phyloP scores from a whole-genome alignment of 306 rosid species.

The Casuarina equisetifolia region DNA sequence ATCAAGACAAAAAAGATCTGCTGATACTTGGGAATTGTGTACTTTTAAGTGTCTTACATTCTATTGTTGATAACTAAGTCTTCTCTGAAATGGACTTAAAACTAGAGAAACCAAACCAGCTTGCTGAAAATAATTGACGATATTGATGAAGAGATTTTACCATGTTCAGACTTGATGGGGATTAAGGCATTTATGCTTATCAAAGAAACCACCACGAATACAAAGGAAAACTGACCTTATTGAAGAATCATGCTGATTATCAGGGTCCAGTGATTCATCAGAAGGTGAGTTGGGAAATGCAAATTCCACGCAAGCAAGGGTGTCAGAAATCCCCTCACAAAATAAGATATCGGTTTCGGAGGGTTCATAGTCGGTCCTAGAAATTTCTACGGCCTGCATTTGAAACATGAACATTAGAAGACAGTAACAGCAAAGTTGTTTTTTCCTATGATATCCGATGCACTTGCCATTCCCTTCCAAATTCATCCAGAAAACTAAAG shows the following conservation, averaged over 20 bases:
- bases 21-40: not conserved
- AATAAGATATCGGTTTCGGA: conserved; percentile 69
- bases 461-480: conserved; percentile 21
- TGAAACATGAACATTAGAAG: conserved; percentile 17
- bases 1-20: not conserved
- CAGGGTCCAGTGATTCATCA: conserved; percentile 38
- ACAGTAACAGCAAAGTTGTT: not conserved
- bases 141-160: conserved; percentile 8
- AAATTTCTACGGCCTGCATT: conserved; percentile 70
- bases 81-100: not conserved
- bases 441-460: not conserved
- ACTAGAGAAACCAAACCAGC: not conserved
- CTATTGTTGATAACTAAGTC: not conserved
- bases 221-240: conserved; percentile 42
- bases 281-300: conserved; percentile 40
- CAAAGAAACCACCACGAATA: not conserved
- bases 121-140: not conserved
- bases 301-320: conserved; percentile 61
- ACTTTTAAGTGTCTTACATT: not conserved
- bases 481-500: conserved; percentile 6
- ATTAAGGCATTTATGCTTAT: not conserved
- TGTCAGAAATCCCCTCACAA: conserved; percentile 71
- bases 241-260: conserved; percentile 41
- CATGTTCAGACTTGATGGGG: not conserved
- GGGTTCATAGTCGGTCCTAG: conserved; percentile 57